These are phyloP conservation scores for Gossypioides kirkii DNA, from an alignment of 345 rosid genomes.

Conservation along the genomic window DNA sequence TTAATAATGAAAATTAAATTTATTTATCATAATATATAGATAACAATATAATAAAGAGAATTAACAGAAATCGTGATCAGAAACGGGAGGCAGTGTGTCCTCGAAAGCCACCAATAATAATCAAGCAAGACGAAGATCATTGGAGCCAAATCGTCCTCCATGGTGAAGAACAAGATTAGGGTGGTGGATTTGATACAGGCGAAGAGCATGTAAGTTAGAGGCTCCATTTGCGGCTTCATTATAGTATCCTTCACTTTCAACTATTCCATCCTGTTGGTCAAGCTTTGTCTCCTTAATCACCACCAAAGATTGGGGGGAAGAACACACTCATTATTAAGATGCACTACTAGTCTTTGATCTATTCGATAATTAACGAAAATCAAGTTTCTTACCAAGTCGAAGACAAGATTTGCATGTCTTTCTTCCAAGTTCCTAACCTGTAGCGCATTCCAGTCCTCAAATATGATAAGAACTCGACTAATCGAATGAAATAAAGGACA, in stretches of 20 bases:
- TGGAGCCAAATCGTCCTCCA: conserved; percentile 8
- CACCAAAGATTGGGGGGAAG: not conserved
- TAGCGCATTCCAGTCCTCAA: not conserved
- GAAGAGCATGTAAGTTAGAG: conserved; percentile 28
- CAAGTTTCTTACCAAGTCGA: conserved; percentile 28
- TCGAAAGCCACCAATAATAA: conserved; percentile 2
- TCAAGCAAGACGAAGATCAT: conserved; percentile 40
- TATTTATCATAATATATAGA: not conserved
- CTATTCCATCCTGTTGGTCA: conserved; percentile 30
- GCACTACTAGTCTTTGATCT: not conserved
- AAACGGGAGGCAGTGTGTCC: not conserved
- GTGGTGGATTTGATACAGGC: conserved; percentile 27
- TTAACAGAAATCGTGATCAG: not conserved
- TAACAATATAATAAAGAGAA: not conserved
- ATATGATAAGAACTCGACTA: not conserved
- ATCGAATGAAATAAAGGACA: not conserved
- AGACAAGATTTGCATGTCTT: conserved; percentile 34
- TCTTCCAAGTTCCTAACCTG: conserved; percentile 40
- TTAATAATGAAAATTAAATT: not conserved
- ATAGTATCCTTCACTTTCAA: conserved; percentile 37
- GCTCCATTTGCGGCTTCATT: conserved; percentile 33
- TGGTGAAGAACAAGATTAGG: conserved; percentile 16
- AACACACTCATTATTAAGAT: not conserved
- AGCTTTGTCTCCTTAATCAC: conserved; percentile 32
- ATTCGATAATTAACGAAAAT: not conserved